Evolutionary conservation across 176 grass and related monocot genomes (phyloP), one percentile per base, ranked within the genome.

Genomic region (Oropetium thomaeum): DNA sequence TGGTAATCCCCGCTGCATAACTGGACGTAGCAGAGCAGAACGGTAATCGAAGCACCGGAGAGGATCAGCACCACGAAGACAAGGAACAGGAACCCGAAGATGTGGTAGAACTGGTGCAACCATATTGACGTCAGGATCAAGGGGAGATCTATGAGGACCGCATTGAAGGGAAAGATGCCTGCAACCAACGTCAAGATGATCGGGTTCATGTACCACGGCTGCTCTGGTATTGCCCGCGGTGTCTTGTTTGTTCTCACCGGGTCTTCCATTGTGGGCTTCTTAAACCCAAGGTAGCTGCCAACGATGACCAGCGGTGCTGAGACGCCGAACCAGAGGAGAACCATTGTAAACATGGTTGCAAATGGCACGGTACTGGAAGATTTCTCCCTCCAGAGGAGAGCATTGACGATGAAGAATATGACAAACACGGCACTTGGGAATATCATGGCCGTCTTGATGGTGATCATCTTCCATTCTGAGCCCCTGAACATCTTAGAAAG

Each of bases 1-100:
- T 64, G 22, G 35, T 90, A 95, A 82, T 95, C 91, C 82, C 92
- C 91, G 11, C 91, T 78, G 31, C 96, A 98, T 13, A 94, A 76
- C 89, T 98, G 96, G 87, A 98, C 90, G 68, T 98, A 98, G 86
- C 91, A 92, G n/a, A 98, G 81, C 70, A 98, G 84, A 16, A 98
- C 63, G 22, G 91, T 75, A 78, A 94, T 90, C 88, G 89, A 87
- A 0, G 82, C 84, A 17, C 91, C 94, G 31, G 91, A 94, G 30
- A 94, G 58, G 1, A 88, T 73, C n/a, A 98, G 72, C 62, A 93
- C 92, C 31, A 85, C 31, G 29, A 98, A 94, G n/a, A 94, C 88
- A 1, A 98, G 81, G 82, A 94, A 88, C 17, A 98, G 86, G 75
- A 98, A 92, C 1, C 95, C 91, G 1, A 94, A 98, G 39, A 92